These are phyloP conservation scores for Ogataea nitratoaversa DNA, from an alignment of 805 yeast genomes.

Conservation along the genomic window DNA sequence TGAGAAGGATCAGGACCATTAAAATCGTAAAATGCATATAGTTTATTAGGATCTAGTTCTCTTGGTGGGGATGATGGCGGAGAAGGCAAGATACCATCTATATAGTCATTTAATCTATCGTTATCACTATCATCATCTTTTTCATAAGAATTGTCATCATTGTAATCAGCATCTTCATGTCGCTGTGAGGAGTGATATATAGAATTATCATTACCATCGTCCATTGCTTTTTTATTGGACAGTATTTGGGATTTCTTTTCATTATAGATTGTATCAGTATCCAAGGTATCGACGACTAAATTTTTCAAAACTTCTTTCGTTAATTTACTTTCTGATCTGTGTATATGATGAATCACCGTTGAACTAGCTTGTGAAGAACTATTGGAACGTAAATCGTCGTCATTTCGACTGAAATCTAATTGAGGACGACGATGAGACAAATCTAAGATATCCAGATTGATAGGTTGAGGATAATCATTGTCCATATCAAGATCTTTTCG, in stretches of 20 bases:
- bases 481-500: constrained; percentile 20
- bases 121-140: constrained; percentile 17
- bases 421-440: constrained; percentile 5
- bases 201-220: constrained; percentile 1
- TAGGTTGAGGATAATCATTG: constrained; percentile 20
- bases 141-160: constrained; percentile 1
- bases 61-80: constrained; percentile 79
- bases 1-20: constrained; percentile 92
- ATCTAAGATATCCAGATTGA: background rate
- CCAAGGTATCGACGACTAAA: constrained; percentile 18
- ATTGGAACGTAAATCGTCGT: constrained; percentile 14
- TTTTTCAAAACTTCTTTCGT: constrained; percentile 10
- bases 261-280: constrained; percentile 19
- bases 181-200: too few relatives aligned
- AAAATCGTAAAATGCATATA: constrained; percentile 85
- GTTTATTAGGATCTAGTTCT: constrained; percentile 75
- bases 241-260: constrained; percentile 2
- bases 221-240: background rate
- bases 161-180: too few relatives aligned
- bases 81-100: constrained; percentile 44
- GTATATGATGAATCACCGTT: constrained; percentile 23
- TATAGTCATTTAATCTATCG: constrained; percentile 39
- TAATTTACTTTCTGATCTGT: constrained; percentile 5
- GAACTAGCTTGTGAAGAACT: constrained; percentile 27
- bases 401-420: constrained; percentile 1